A percentile compares a stretch with the other conserved stretches of the same genome.
Evolutionary conservation across 2,329 filamentous ascomycete species (phyloP).

Genomic region (Alternaria sp.): DNA sequence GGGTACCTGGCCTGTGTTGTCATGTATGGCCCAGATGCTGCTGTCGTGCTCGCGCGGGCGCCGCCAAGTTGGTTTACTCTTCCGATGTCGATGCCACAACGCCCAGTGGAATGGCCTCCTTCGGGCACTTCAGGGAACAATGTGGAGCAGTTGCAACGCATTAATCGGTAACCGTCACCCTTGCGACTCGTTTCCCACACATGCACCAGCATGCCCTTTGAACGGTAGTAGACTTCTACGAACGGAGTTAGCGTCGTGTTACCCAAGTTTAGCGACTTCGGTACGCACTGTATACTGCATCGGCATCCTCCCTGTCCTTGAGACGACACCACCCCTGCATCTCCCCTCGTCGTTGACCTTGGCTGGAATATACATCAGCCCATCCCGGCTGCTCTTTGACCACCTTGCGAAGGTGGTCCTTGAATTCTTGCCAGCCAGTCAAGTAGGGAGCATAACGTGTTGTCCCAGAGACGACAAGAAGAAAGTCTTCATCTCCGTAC

Average conservation of each 20-base stretch:
- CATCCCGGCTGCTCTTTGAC: conserved; percentile 47
- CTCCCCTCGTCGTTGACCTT: conserved; percentile 33
- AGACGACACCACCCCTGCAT: conserved; percentile 47
- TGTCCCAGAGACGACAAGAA: conserved; percentile 38
- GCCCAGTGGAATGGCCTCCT: conserved; percentile 34
- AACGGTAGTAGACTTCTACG: conserved; percentile 29
- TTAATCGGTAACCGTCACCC: conserved; percentile 32
- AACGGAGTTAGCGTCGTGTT: not conserved
- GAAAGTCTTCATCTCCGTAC: conserved; percentile 34
- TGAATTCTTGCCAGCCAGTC: conserved; percentile 46
- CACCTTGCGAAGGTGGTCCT: conserved; percentile 43
- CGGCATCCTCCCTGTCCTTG: conserved; percentile 43
- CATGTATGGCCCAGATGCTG: conserved; percentile 22
- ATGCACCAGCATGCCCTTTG: conserved; percentile 38
- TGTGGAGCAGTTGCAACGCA: conserved; percentile 45
- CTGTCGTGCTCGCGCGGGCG: conserved; percentile 5
- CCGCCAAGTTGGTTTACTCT: conserved; percentile 31
- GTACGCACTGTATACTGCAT: conserved; percentile 40
- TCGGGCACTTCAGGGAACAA: conserved; percentile 33
- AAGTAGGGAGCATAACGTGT: conserved; percentile 36
- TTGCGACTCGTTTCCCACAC: conserved; percentile 40
- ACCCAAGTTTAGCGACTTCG: not conserved
- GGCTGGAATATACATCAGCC: conserved; percentile 41
- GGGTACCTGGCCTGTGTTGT: conserved; percentile 26
- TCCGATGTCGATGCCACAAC: conserved; percentile 40